phyloP scores from a whole-genome alignment of 1,284 basidiomycete genomes.

The Puccinia polysora region DNA sequence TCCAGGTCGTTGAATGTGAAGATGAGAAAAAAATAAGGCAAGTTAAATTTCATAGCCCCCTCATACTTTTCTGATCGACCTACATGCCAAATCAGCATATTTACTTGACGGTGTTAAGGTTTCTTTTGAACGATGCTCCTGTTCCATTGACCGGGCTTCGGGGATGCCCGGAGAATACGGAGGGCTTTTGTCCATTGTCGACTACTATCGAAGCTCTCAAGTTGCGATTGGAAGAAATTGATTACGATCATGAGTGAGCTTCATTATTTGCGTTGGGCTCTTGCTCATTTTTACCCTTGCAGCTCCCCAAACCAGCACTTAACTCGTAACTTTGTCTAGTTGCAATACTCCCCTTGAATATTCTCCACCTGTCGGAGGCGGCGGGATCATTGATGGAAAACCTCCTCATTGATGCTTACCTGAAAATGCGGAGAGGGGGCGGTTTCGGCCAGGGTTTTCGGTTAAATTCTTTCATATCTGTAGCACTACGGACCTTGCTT shows the following conservation, averaged over 20 bases:
- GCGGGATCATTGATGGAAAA: slow-evolving; percentile 39
- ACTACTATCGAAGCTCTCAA: slow-evolving; percentile 20
- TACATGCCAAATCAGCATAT: background rate
- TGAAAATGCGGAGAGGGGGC: no score
- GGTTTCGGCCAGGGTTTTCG: no score
- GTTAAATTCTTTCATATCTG: no score
- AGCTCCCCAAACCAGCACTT: background rate
- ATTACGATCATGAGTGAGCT: slow-evolving; percentile 38
- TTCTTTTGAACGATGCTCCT: slow-evolving; percentile 39
- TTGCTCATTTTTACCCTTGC: background rate
- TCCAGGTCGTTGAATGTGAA: slow-evolving; percentile 61
- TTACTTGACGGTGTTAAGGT: background rate
- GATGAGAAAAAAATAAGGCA: slow-evolving; percentile 35
- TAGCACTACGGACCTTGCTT: no score
- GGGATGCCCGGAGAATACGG: slow-evolving; percentile 17
- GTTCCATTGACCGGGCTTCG: slow-evolving; percentile 31
- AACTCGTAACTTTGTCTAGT: background rate
- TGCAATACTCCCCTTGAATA: slow-evolving; percentile 18
- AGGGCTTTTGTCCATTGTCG: slow-evolving; percentile 34
- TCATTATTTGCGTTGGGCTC: slow-evolving; percentile 42
- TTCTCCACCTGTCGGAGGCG: slow-evolving; percentile 33
- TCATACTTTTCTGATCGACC: background rate
- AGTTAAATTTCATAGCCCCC: background rate
- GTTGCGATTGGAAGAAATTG: slow-evolving; percentile 30
- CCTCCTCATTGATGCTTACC: no score